Base-by-base conservation (phyloP, 2,329 filamentous ascomycete genomes). In the Graphilbum sp. region DNA sequence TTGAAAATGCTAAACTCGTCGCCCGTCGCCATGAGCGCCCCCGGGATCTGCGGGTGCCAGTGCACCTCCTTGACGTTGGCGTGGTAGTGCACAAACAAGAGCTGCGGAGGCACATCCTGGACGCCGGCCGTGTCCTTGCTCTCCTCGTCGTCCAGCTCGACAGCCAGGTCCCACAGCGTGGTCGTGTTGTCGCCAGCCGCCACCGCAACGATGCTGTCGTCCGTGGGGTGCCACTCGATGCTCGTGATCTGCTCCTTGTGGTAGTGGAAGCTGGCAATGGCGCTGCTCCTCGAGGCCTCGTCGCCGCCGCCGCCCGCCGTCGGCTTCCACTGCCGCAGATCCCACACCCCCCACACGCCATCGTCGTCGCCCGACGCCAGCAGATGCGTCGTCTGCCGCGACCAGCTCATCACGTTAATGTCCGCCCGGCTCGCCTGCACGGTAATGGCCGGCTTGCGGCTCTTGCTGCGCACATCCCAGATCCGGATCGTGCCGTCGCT, bases 371-470 rank as follows among this genome's bases (percentile, higher is more conserved):
- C 90, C 0, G 87, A 86, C 2, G 88, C 88, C 27, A 98, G 75
- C 27, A 98, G 72, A 57, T 96, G 86, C 18, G 77, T 74, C 1
- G 87, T 94, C 59, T 87, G 78, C 33, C 72, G 73, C 29, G 86
- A 94, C 90, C 90, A 98, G 43, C 82, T 90, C 62, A 96, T 80
- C 44, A 98, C 90, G 54, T 98, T 98, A 52, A 96, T 84, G 52
- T 98, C 90, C 36, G 77, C 76, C 40, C 74, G 66, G 54, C 81
- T 90, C 46, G 90, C 79, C 53, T 85, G 74, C 41, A 96, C 80
- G 40, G 79, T 85, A 43, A 98, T 72, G 33, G 86, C 87, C n/a
- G 86, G 75, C 54, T 80, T 82, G 45, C 83, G 78, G 46, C 79
- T 84, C 67, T 95, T 95, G 56, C 81, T 87, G 37, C 90, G 76